These are phyloP conservation scores for Suhomyces emberorum DNA, from an alignment of 805 yeast species.

Conservation along the genomic window DNA sequence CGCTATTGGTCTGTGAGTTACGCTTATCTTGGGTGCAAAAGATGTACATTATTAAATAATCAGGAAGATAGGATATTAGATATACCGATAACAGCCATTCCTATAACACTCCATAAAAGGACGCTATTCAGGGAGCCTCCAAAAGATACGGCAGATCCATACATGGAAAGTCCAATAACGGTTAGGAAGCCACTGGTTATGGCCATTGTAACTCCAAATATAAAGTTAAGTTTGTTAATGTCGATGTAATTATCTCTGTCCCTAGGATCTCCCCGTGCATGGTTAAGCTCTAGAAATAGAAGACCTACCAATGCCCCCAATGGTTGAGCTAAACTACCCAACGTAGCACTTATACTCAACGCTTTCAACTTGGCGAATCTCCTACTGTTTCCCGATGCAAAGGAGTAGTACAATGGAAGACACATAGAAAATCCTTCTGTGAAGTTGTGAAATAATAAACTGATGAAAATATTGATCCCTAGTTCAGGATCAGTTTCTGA, in stretches of 20 bases:
- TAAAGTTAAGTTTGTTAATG: constrained; percentile 29
- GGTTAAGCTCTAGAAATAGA: constrained; percentile 38
- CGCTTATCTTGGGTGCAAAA: constrained; percentile 2
- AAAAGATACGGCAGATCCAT: constrained; percentile 75
- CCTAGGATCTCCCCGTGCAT: constrained; percentile 27
- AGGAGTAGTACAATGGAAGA: constrained; percentile 78
- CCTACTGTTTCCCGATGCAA: constrained; percentile 45
- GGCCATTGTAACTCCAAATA: constrained; percentile 65
- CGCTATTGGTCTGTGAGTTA: not conserved
- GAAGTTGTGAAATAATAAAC: constrained; percentile 84
- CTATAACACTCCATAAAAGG: constrained; percentile 56
- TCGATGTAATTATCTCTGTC: constrained; percentile 26
- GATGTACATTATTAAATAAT: not conserved
- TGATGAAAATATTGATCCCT: constrained; percentile 78
- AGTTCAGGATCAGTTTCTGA: constrained; percentile 58
- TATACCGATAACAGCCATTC: constrained; percentile 54
- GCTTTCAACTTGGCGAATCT: constrained; percentile 51
- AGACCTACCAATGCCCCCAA: constrained; percentile 79
- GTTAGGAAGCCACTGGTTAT: constrained; percentile 81
- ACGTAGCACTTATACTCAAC: constrained; percentile 54
- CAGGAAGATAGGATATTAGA: constrained; percentile 31
- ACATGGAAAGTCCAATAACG: constrained; percentile 82
- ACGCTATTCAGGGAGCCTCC: constrained; percentile 68
- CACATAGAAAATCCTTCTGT: constrained; percentile 95
- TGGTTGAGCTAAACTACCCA: constrained; percentile 88